Evolutionary conservation across 768 basidiomycete species (phyloP), one percentile per base, ranked within the genome.

Genomic region (Xanthoconium purpureum): DNA sequence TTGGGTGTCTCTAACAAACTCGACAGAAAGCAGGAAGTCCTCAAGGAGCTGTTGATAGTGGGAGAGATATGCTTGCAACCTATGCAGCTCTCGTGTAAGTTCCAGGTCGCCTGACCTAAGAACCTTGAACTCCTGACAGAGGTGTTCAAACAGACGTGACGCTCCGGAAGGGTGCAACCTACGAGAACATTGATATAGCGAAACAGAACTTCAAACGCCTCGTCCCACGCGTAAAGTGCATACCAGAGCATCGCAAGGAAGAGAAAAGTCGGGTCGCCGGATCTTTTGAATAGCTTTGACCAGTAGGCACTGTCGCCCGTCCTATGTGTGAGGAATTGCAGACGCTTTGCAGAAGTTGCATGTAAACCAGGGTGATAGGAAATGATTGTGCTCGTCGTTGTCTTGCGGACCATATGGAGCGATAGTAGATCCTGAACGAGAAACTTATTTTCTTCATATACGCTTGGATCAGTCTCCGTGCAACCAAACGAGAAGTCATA

Each of bases 181-280:
- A 83, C 82, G 69, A 85, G 68, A 54, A 53, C 70, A 48, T 76
- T 78, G 20, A 84, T 78, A 62, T 85, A 81, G 17, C 55, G 44
- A 58, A 80, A 82, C 33, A 85, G 60, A 14, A 67, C 63, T 58
- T 83, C 82, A 24, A 84, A 73, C 0, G 80, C 71, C 64, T 85
- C 81, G 52, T 85, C 84, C 82, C 84, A 85, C 2, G 80, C 75
- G 58, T 85, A 85, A 9, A 84, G 66, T 3, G 80, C 77, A 53
- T 83, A 83, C 84, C 84, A 85, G 35, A 84, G 65, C 17, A 80
- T 70, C 29, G 77, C 73, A 30, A 74, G 64, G 18, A 73, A 61
- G 42, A 70, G 50, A 39, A 74, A 71, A 0, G 72, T 73, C 1
- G 72, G 66, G 36, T 75, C 74, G 29, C 54, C 66, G 18, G 64